Evolutionary conservation across 306 rosid species (phyloP).

Genomic region (Datisca glomerata): DNA sequence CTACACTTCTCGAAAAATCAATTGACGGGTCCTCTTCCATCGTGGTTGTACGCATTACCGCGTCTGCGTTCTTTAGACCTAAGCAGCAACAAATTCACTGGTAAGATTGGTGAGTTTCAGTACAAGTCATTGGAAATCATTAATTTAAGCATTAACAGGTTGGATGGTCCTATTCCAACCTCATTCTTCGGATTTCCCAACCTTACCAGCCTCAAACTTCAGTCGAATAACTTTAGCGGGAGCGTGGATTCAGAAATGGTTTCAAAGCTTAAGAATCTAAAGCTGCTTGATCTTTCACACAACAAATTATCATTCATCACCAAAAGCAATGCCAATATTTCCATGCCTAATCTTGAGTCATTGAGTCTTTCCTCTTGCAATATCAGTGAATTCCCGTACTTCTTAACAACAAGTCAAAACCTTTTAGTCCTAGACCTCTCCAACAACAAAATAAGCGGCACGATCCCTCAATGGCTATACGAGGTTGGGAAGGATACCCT

Average conservation of each 20-base stretch:
- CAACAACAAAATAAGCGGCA: constrained; percentile 4
- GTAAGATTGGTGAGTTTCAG: background rate
- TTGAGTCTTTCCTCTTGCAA: constrained; percentile 11
- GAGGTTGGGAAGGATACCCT: constrained; percentile 1
- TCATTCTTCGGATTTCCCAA: constrained; percentile 7
- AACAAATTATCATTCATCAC: background rate
- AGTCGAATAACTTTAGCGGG: constrained; percentile 13
- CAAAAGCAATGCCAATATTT: background rate
- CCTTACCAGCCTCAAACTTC: background rate
- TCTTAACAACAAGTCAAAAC: background rate
- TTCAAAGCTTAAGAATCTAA: background rate
- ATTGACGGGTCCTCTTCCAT: background rate
- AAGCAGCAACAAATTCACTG: background rate
- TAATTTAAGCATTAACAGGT: constrained; percentile 2
- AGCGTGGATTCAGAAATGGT: background rate
- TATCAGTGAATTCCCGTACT: constrained; percentile 11
- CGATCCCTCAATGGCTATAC: constrained; percentile 17
- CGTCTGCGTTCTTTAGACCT: constrained; percentile 1
- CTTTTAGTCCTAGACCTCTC: background rate
- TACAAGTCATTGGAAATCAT: background rate
- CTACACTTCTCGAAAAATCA: background rate
- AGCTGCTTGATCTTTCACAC: background rate
- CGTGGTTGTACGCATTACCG: background rate
- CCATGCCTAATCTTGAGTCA: background rate
- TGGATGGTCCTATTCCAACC: constrained; percentile 1